Conservation (phyloP, 2,329 filamentous ascomycete species). For the Aureobasidium mangrovei region DNA sequence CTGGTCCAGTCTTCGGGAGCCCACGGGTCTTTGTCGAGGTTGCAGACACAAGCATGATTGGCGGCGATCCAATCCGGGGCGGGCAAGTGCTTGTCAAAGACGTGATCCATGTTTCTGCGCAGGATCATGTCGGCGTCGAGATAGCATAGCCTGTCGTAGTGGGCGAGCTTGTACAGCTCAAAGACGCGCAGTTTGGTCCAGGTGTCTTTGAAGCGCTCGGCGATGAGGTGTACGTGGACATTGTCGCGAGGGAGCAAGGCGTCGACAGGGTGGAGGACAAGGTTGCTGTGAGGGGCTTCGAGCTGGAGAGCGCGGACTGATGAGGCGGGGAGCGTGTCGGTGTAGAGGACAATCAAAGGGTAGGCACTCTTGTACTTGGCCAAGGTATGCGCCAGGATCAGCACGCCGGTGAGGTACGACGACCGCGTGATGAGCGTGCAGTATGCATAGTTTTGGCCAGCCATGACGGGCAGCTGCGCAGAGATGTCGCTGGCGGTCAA, state of each 20-base stretch:
- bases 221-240: constrained; percentile 35
- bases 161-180: constrained; percentile 29
- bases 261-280: constrained; percentile 33
- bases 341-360: constrained; percentile 44
- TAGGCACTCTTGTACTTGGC: constrained; percentile 37
- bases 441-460: constrained; percentile 30
- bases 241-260: constrained; percentile 33
- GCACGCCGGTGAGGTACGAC: constrained; percentile 44
- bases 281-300: constrained; percentile 34
- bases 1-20: constrained; percentile 41
- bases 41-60: constrained; percentile 46
- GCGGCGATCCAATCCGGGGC: constrained; percentile 36
- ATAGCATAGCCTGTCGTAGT: constrained; percentile 38
- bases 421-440: constrained; percentile 44
- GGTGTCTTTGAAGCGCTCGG: constrained; percentile 45
- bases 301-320: constrained; percentile 34
- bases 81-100: constrained; percentile 37
- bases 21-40: constrained; percentile 43
- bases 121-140: constrained; percentile 47
- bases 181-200: constrained; percentile 50
- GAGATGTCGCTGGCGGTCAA: neutral
- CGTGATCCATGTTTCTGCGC: constrained; percentile 34
- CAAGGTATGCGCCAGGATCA: constrained; percentile 43
- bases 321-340: constrained; percentile 33
- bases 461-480: constrained; percentile 3